Evolutionary conservation across 2,329 filamentous ascomycete species (phyloP).

Genomic region (Epichloe brachyelytri): DNA sequence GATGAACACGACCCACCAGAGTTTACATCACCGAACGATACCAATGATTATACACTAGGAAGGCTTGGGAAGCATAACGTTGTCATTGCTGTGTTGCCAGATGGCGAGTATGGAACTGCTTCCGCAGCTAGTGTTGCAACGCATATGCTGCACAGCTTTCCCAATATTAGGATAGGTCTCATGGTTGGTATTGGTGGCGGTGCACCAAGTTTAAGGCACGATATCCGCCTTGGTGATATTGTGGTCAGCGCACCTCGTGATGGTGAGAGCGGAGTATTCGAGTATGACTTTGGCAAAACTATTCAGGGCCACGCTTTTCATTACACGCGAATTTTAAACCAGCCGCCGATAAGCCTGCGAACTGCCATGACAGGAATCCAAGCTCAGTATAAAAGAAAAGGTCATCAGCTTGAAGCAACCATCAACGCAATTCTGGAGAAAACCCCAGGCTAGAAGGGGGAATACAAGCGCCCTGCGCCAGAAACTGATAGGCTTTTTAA

Average conservation of each 20-base stretch:
- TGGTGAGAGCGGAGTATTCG: not conserved
- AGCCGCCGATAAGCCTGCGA: no score
- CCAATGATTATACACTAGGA: conserved; percentile 8
- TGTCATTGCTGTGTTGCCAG: conserved; percentile 8
- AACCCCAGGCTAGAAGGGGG: no score
- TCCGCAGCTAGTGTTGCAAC: conserved; percentile 12
- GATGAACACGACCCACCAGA: conserved; percentile 10
- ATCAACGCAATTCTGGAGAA: no score
- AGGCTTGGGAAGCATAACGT: conserved; percentile 8
- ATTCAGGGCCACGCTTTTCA: not conserved
- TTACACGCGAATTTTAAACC: no score
- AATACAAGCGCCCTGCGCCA: not conserved
- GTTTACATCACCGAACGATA: conserved; percentile 13
- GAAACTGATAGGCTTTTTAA: no score
- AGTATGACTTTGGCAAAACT: not conserved
- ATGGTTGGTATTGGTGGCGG: conserved; percentile 15
- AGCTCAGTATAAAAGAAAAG: no score
- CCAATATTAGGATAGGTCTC: conserved; percentile 13
- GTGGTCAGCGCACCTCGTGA: conserved; percentile 7
- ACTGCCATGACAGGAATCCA: no score
- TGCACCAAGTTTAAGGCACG: conserved; percentile 18
- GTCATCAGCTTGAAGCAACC: no score
- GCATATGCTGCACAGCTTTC: conserved; percentile 17
- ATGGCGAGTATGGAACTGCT: conserved; percentile 4
- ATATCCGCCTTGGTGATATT: conserved; percentile 20